A percentile compares a stretch with the other conserved stretches of the same genome.
These are phyloP conservation scores for Macaranga tanarius DNA, from an alignment of 441 rosid species.

Conservation along the genomic window DNA sequence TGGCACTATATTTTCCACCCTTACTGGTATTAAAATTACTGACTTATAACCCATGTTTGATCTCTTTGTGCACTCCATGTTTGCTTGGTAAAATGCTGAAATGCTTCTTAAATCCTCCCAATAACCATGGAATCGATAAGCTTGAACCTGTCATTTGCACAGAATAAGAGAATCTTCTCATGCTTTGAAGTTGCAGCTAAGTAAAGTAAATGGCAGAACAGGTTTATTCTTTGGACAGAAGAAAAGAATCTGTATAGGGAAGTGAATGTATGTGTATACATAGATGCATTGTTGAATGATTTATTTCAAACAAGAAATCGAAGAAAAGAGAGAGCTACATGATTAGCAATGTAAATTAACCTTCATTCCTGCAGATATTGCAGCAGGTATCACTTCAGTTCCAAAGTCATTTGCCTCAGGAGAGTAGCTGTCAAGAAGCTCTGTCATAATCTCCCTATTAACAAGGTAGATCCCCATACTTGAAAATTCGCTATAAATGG, in stretches of 20 bases:
- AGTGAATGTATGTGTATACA: too few relatives aligned
- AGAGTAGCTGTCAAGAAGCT: constrained; percentile 53
- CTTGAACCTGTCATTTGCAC: constrained; percentile 49
- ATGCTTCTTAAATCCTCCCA: constrained; percentile 82
- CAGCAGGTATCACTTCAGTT: constrained; percentile 62
- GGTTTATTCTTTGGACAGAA: neutral
- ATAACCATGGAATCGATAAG: constrained; percentile 61
- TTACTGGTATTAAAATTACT: constrained; percentile 29
- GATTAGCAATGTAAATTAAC: constrained; percentile 21
- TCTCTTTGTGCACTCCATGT: constrained; percentile 65
- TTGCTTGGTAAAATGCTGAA: constrained; percentile 69
- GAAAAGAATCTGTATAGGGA: neutral
- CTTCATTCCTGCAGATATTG: constrained; percentile 68
- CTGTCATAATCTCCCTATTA: constrained; percentile 47
- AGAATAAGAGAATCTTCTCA: neutral
- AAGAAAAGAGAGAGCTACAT: neutral
- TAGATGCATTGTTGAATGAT: too few relatives aligned
- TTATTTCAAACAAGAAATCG: too few relatives aligned
- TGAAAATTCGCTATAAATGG: constrained; percentile 24
- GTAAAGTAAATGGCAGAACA: neutral
- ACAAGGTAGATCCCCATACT: constrained; percentile 78
- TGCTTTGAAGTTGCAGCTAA: too few relatives aligned
- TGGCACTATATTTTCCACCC: constrained; percentile 9
- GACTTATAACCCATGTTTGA: constrained; percentile 40
- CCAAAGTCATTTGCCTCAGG: constrained; percentile 57